Conservation (phyloP, 2,329 filamentous ascomycete genomes). For the Lomentospora prolificans region DNA sequence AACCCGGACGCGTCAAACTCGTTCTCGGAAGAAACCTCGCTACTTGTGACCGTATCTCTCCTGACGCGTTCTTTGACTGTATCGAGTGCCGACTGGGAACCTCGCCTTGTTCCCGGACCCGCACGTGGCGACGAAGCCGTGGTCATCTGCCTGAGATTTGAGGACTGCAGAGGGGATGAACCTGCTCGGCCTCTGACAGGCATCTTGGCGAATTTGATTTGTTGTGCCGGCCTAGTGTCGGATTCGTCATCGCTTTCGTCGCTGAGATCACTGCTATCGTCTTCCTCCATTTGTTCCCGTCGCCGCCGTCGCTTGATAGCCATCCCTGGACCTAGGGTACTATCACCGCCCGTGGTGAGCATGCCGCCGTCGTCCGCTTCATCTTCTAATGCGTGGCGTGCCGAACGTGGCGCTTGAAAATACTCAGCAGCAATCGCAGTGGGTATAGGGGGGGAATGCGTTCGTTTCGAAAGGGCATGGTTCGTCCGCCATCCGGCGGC, state of each 20-base stretch:
- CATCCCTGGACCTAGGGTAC: slow-evolving; percentile 59
- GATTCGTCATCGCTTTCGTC: slow-evolving; percentile 76
- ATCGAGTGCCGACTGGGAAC: slow-evolving; percentile 63
- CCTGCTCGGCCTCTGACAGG: slow-evolving; percentile 76
- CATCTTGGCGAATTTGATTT: slow-evolving; percentile 96
- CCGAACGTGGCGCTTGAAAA: slow-evolving; percentile 60
- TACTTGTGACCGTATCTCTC: slow-evolving; percentile 70
- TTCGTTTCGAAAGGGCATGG: slow-evolving; percentile 67
- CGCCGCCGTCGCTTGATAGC: slow-evolving; percentile 56
- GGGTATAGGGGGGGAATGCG: slow-evolving; percentile 77
- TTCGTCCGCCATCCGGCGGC: slow-evolving; percentile 71
- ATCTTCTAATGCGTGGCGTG: slow-evolving; percentile 56
- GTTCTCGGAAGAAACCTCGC: slow-evolving; percentile 75
- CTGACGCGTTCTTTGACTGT: slow-evolving; percentile 59
- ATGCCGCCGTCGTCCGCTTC: slow-evolving; percentile 65
- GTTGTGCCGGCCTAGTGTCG: slow-evolving; percentile 65
- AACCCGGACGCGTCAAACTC: slow-evolving; percentile 61
- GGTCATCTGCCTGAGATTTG: slow-evolving; percentile 43
- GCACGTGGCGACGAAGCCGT: slow-evolving; percentile 35
- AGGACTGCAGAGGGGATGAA: slow-evolving; percentile 73
- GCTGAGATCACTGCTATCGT: slow-evolving; percentile 76
- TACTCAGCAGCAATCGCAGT: slow-evolving; percentile 76
- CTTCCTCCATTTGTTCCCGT: slow-evolving; percentile 70
- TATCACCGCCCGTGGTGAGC: slow-evolving; percentile 56
- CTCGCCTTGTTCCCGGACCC: slow-evolving; percentile 39